Conservation (phyloP, 108 stramenopile species). For the Cylindrotheca fusiformis region DNA sequence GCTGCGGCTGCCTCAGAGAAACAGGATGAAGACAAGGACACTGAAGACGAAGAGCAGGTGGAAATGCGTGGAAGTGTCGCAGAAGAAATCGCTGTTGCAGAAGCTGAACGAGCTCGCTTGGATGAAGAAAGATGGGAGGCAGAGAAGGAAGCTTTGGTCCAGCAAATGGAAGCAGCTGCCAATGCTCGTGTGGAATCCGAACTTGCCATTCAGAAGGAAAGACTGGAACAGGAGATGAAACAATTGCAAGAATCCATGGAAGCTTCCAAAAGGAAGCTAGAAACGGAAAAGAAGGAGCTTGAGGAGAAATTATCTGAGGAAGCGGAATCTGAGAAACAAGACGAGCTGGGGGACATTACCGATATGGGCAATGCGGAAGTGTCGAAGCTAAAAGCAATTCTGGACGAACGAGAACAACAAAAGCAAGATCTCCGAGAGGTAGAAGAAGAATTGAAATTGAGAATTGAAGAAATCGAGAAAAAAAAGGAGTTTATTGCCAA, state of each 20-base stretch:
- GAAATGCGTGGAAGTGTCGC: constrained; percentile 7
- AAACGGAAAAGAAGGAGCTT: constrained; percentile 7
- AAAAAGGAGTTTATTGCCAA: constrained; percentile 1
- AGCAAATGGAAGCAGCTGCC: constrained; percentile 19
- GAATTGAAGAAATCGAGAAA: constrained; percentile 10
- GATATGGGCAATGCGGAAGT: constrained; percentile 36
- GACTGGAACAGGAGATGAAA: constrained; percentile 8
- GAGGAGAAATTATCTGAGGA: background rate
- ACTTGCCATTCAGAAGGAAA: constrained; percentile 9
- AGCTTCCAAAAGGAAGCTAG: background rate
- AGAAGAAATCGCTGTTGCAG: constrained; percentile 22
- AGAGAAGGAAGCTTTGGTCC: constrained; percentile 14
- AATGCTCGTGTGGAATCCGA: constrained; percentile 15
- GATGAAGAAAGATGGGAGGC: constrained; percentile 10
- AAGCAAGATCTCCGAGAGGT: background rate
- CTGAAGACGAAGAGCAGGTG: background rate
- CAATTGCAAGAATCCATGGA: background rate
- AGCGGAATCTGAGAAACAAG: constrained; percentile 12
- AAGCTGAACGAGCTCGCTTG: constrained; percentile 11
- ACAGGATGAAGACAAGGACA: background rate
- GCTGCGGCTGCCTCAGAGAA: background rate
- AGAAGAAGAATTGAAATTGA: constrained; percentile 2
- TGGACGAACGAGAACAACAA: constrained; percentile 32
- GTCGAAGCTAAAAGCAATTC: constrained; percentile 26
- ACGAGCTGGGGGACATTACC: constrained; percentile 9